Conservation (phyloP, 2,329 filamentous ascomycete genomes). For the Aspergillus hortae region DNA sequence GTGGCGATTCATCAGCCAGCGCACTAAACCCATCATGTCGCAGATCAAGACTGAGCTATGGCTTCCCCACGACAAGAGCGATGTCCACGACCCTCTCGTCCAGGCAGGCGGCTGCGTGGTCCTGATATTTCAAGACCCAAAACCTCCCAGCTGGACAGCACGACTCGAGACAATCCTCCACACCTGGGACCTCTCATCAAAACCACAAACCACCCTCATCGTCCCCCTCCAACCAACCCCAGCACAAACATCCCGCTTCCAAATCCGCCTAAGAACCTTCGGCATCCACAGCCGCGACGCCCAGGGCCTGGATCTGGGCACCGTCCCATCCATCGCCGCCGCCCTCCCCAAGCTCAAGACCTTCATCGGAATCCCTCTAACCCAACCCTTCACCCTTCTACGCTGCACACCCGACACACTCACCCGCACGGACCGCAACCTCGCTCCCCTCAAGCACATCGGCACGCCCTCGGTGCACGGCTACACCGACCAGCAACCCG, state of each 20-base stretch:
- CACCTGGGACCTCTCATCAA: background rate
- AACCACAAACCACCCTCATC: background rate
- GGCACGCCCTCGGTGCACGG: constrained; percentile 18
- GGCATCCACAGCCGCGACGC: constrained; percentile 1
- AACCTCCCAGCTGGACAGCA: background rate
- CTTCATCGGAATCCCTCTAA: background rate
- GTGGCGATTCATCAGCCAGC: constrained; percentile 24
- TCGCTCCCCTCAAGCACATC: constrained; percentile 19
- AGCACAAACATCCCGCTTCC: background rate
- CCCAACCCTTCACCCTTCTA: background rate
- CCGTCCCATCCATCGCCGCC: background rate
- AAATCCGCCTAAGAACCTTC: background rate
- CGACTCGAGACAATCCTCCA: background rate
- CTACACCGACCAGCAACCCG: constrained; percentile 21
- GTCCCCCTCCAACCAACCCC: constrained; percentile 1
- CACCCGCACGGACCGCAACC: constrained; percentile 15
- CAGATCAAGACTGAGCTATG: constrained; percentile 18
- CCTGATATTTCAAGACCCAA: background rate
- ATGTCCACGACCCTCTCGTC: constrained; percentile 8
- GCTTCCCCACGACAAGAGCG: constrained; percentile 11
- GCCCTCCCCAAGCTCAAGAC: background rate
- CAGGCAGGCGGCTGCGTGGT: constrained; percentile 14
- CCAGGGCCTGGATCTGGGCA: background rate
- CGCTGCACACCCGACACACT: constrained; percentile 17
- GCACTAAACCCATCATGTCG: constrained; percentile 21